Conservation (phyloP, 129 eudicot genomes). For the Erigeron canadensis region DNA sequence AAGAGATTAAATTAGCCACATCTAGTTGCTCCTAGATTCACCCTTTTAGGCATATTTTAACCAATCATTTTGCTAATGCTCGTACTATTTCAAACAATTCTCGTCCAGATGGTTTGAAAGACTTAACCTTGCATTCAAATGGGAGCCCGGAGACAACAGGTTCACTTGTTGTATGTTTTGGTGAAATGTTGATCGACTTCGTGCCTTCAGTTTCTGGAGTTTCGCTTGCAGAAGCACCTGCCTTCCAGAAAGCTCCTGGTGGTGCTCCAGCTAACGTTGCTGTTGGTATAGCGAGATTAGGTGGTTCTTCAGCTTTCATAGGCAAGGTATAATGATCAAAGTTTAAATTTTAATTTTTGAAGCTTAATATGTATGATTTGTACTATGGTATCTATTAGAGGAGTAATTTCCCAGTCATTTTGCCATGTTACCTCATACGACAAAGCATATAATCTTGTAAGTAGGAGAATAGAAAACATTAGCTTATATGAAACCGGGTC, state of each 20-base stretch:
- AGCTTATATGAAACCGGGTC: too few species aligned
- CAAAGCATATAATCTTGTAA: too few species aligned
- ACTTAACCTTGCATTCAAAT: constrained; percentile 26
- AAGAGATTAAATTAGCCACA: neutral
- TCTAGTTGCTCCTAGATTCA: neutral
- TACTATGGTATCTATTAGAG: neutral
- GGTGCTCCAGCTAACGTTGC: constrained; percentile 99
- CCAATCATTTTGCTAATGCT: constrained; percentile 7
- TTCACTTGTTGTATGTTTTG: constrained; percentile 56
- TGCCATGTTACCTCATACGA: too few species aligned
- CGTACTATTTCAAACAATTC: neutral
- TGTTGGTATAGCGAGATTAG: constrained; percentile 70
- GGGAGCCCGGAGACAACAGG: constrained; percentile 18
- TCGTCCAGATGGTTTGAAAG: constrained; percentile 26
- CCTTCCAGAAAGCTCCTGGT: constrained; percentile 82
- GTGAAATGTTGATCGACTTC: constrained; percentile 87
- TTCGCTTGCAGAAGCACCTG: constrained; percentile 87
- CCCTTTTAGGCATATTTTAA: neutral
- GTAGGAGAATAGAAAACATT: too few species aligned
- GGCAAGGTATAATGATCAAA: constrained; percentile 55
- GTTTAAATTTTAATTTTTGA: too few species aligned
- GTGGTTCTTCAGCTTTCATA: constrained; percentile 88
- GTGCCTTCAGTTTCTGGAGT: constrained; percentile 82
- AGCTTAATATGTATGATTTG: neutral
- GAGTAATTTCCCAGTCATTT: too few species aligned